Base-by-base conservation (phyloP, 106 monocot species). In the Platanthera guangdongensis region DNA sequence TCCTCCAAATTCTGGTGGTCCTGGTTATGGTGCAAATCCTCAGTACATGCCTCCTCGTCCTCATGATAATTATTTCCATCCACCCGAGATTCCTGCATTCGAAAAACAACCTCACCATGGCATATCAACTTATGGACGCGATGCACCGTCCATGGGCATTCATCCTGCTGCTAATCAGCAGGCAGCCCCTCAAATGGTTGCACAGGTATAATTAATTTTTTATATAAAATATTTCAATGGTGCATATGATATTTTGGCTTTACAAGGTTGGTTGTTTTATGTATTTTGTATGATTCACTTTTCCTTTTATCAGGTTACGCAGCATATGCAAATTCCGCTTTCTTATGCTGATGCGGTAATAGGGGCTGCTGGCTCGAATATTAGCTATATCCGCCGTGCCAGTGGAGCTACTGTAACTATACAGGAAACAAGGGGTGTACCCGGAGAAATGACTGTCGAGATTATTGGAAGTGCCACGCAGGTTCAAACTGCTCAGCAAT, bases 381-480 rank as follows among this genome's bases (percentile, higher is more conserved):
- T 96, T 49, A 96, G 95, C 89, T 96, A 96, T 80, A 96, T 96
- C 64, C 90, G 95, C 19, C 88, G 93, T 70, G 84, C 87, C 22
- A 96, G 95, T 83, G 95, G 95, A 30, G 95, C 95, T 71, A 91
- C 88, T 18, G 84, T 96, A 50, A 93, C 93, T n/a, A 93, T 96
- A 77, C 93, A 96, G 71, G 95, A 96, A 82, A 85, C 89, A 28
- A 88, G 89, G 75, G 93, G 93, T 72, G 87, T 87, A 10, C 93
- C 95, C 57, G 93, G 93, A 46, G 93, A 96, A 73, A 96, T 96
- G 95, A 96, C 95, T 8, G 95, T 96, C 30, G 95, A 96, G 84
- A 89, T 96, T 52, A 89, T 75, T 75, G 95, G 95, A 3, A 90
- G 81, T 77, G 88, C 83, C 47, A 76, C 88, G 22, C 95, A 96